Evolutionary conservation across 306 rosid genomes (phyloP).

Genomic region (Vachellia collinsii): DNA sequence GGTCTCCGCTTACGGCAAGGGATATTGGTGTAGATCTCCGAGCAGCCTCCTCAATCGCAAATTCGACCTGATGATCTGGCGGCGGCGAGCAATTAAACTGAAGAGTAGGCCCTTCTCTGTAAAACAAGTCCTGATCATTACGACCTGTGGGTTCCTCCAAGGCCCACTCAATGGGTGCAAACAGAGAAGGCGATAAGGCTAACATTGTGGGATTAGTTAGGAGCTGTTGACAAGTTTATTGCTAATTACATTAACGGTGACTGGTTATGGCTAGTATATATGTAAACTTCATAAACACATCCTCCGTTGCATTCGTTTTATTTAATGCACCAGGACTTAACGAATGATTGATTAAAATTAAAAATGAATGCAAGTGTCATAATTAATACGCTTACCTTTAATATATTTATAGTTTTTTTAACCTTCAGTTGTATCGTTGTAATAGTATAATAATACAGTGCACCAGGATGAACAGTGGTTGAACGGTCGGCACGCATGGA

Average conservation of each 20-base stretch:
- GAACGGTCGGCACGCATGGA: slow-evolving; percentile 17
- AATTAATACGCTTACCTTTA: not conserved
- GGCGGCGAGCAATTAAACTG: not conserved
- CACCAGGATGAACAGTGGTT: not conserved
- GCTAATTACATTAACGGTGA: not conserved
- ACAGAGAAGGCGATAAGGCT: slow-evolving; percentile 39
- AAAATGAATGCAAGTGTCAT: not conserved
- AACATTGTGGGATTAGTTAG: slow-evolving; percentile 34
- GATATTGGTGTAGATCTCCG: slow-evolving; percentile 27
- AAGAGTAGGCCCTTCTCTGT: not conserved
- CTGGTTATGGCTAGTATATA: slow-evolving; percentile 1
- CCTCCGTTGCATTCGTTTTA: slow-evolving; percentile 25
- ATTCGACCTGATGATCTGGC: slow-evolving; percentile 11
- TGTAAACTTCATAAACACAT: not conserved
- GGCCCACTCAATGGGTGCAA: slow-evolving; percentile 40
- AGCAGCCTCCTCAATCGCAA: not conserved
- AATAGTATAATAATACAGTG: not conserved
- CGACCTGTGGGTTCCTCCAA: slow-evolving; percentile 38
- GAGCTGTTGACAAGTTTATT: not conserved
- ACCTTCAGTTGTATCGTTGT: not conserved
- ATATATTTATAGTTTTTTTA: not conserved
- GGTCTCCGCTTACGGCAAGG: not conserved
- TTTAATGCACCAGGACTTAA: not conserved
- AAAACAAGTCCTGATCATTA: not conserved
- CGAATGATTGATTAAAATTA: not conserved